phyloP scores from a whole-genome alignment of 805 yeast genomes.

The Candida mattraensis region DNA sequence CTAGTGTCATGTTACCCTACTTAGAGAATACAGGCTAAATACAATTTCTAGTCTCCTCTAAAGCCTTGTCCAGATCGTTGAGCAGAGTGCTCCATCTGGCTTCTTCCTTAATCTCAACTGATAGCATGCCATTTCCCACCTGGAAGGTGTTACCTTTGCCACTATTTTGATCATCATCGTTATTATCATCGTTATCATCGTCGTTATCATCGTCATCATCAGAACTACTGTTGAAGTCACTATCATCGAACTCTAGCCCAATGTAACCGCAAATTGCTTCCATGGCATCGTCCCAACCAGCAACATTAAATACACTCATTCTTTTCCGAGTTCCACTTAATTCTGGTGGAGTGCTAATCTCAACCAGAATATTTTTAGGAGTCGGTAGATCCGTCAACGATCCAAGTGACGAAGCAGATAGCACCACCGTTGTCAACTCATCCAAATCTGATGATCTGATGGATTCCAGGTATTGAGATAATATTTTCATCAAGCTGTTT shows the following conservation, averaged over 20 bases:
- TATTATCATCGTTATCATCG: slow-evolving; percentile 4
- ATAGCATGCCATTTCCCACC: background rate
- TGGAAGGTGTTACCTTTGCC: no score
- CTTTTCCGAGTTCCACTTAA: slow-evolving; percentile 8
- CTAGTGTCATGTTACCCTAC: background rate
- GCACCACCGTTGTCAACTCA: slow-evolving; percentile 24
- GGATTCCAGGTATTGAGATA: slow-evolving; percentile 3
- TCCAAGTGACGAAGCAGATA: slow-evolving; percentile 27
- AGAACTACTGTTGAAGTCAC: slow-evolving; percentile 29
- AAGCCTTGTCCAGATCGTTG: slow-evolving; percentile 22
- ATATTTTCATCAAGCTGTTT: background rate
- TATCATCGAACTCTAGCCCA: slow-evolving; percentile 36
- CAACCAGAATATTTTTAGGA: slow-evolving; percentile 25
- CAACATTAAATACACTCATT: slow-evolving; percentile 22
- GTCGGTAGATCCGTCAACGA: slow-evolving; percentile 19
- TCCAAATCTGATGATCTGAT: slow-evolving; percentile 5
- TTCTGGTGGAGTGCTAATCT: slow-evolving; percentile 26
- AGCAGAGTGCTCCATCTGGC: slow-evolving; percentile 22
- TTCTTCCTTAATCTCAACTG: slow-evolving; percentile 4
- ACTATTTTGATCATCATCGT: slow-evolving; percentile 4
- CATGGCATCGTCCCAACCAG: slow-evolving; percentile 38
- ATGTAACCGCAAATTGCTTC: slow-evolving; percentile 32
- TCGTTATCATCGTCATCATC: slow-evolving; percentile 17
- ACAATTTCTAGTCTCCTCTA: slow-evolving; percentile 21
- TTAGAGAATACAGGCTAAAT: slow-evolving; percentile 1